phyloP scores from a whole-genome alignment of 805 yeast species.

The Phaffomyces thermotolerans region DNA sequence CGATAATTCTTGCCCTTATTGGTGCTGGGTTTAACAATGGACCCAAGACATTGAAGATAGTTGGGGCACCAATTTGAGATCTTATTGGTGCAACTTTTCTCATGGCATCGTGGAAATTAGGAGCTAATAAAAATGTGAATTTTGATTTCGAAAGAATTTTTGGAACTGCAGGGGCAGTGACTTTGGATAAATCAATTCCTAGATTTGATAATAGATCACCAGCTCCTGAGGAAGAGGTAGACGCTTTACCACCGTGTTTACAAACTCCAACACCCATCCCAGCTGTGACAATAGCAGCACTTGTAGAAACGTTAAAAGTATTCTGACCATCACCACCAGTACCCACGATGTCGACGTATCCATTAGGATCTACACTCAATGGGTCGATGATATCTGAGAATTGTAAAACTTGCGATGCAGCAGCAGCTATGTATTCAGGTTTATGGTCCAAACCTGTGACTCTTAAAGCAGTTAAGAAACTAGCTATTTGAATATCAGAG shows the following conservation, averaged over 20 bases:
- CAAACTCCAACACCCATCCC: conserved; percentile 79
- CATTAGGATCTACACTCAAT: conserved; percentile 35
- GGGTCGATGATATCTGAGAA: conserved; percentile 51
- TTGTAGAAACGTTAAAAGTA: conserved; percentile 93
- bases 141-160: conserved; percentile 39
- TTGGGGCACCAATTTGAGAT: conserved; percentile 75
- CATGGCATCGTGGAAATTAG: conserved; percentile 92
- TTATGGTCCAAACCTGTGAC: conserved; percentile 70
- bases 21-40: conserved; percentile 92
- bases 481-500: conserved; percentile 62
- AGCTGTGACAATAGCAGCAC: conserved; percentile 89
- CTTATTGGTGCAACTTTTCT: conserved; percentile 74
- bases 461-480: conserved; percentile 75
- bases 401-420: conserved; percentile 67
- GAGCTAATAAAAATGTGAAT: conserved; percentile 80
- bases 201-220: conserved; percentile 77
- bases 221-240: conserved; percentile 88
- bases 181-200: conserved; percentile 77
- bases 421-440: conserved; percentile 78
- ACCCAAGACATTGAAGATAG: conserved; percentile 90
- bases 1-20: conserved; percentile 70
- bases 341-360: conserved; percentile 86
- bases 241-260: conserved; percentile 97
- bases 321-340: conserved; percentile 99
- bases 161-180: conserved; percentile 57